phyloP scores from a whole-genome alignment of 2,329 filamentous ascomycete species.

The Colletotrichum cordylinicola region DNA sequence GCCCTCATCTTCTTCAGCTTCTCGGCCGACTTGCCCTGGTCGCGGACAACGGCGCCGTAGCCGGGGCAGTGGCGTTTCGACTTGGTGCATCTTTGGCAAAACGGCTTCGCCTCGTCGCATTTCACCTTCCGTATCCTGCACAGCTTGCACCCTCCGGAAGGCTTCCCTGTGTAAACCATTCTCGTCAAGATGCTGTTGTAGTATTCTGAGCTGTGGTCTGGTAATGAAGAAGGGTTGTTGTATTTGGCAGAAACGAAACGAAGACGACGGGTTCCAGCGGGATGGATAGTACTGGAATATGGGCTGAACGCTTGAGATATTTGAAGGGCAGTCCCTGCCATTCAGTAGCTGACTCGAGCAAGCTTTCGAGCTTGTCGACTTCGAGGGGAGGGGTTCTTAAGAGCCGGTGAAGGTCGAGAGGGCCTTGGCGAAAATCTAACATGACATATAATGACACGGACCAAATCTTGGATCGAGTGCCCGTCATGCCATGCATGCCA shows the following conservation, averaged over 20 bases:
- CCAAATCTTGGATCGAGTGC: background rate
- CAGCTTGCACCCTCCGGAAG: conserved; percentile 28
- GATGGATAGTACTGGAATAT: background rate
- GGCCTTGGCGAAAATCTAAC: background rate
- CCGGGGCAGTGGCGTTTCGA: conserved; percentile 27
- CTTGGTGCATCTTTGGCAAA: conserved; percentile 57
- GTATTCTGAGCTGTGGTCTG: background rate
- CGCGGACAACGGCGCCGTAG: conserved; percentile 27
- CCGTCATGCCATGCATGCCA: background rate
- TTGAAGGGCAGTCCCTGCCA: background rate
- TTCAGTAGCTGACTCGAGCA: background rate
- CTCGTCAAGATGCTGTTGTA: background rate
- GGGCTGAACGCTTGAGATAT: background rate
- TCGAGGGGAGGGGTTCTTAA: background rate
- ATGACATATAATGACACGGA: background rate
- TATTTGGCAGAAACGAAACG: background rate
- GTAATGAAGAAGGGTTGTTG: background rate
- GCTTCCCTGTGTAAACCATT: conserved; percentile 30
- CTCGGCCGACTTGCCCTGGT: conserved; percentile 25
- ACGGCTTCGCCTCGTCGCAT: conserved; percentile 60
- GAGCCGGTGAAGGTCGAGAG: background rate
- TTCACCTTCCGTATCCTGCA: conserved; percentile 60
- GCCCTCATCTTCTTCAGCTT: conserved; percentile 9
- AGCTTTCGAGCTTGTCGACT: background rate
- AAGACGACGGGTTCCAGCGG: background rate